Conservation (phyloP, 495 filamentous ascomycete genomes). For the Geoglossum glabrum region DNA sequence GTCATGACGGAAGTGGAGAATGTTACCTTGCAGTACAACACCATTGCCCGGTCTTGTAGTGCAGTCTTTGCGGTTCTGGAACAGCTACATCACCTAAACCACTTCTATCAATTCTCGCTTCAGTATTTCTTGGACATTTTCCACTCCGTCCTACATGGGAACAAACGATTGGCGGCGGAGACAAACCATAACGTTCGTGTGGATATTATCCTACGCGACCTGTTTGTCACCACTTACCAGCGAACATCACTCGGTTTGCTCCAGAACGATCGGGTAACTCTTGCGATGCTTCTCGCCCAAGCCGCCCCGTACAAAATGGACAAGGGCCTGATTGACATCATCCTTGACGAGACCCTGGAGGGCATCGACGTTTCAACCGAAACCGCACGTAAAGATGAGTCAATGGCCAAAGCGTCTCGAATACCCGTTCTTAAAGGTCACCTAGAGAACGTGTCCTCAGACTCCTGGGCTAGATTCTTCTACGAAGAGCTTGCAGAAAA, state of each 20-base stretch:
- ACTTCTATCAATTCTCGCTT: constrained; percentile 98
- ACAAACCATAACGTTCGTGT: constrained; percentile 56
- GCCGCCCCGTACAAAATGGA: constrained; percentile 90
- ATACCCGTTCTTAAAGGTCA: constrained; percentile 56
- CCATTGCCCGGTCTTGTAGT: constrained; percentile 84
- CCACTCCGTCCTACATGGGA: constrained; percentile 69
- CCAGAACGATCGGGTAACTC: constrained; percentile 81
- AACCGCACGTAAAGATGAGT: constrained; percentile 40
- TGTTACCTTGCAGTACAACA: constrained; percentile 80
- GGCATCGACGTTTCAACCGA: constrained; percentile 61
- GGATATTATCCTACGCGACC: constrained; percentile 67
- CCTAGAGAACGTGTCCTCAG: constrained; percentile 35
- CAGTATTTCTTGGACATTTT: constrained; percentile 98
- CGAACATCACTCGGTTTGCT: constrained; percentile 80
- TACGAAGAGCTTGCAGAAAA: constrained; percentile 76
- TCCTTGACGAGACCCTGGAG: constrained; percentile 59
- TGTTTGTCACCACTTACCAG: constrained; percentile 84
- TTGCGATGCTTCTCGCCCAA: constrained; percentile 92
- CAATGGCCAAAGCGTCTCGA: constrained; percentile 43
- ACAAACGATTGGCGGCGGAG: constrained; percentile 50
- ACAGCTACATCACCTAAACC: constrained; percentile 93
- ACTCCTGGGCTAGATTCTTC: constrained; percentile 63
- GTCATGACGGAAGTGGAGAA: constrained; percentile 95
- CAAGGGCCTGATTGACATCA: constrained; percentile 61
- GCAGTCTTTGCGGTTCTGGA: constrained; percentile 92